Base-by-base conservation (phyloP, 2,329 filamentous ascomycete species). In the Zymoseptoria brevis region DNA sequence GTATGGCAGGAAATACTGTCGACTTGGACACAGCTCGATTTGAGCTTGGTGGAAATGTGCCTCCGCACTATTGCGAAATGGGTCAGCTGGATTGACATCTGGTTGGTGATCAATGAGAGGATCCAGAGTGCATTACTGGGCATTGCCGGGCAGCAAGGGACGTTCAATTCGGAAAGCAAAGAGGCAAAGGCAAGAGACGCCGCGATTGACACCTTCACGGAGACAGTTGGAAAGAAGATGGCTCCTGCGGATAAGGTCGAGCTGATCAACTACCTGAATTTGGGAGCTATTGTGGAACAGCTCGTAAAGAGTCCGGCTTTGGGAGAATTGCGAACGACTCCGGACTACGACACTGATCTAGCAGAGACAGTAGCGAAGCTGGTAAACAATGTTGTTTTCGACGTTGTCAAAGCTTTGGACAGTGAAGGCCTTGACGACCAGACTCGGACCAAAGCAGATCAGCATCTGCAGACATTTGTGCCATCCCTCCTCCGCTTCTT, bases 81-180 rank as follows among this genome's bases (percentile, higher is more conserved):
- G 93, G 91, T 96, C 61, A 95, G 91, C 81, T 99, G 94, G 94
- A 96, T 95, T 70, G 94, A 97, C 71, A 97, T 99, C 68, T 89
- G 88, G 55, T 80, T 99, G 59, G 86, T 99, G 51, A 90, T 99
- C 68, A 96, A 95, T 74, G 85, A 92, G 71, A 84, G 87, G 57
- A 94, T 96, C 82, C 84, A 97, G 69, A 86, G 83, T 71, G 82
- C 91, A 54, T 81, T 99, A 60, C 87, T 96, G 69, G 88, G 94
- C 65, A 84, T 97, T 64, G 87, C 96, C 58, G 90, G 89, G n/a
- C 88, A 74, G 80, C 85, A 75, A 74, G 82, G 70, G 82, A 85
- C 72, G 71, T 81, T 64, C 75, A 80, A 68, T 76, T 84, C 69
- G 74, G 82, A 71, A 80, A 88, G 74, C 59, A 73, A 74, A 52